Evolutionary conservation across 1,139 yeast species (phyloP), one percentile per base, ranked within the genome.

Genomic region (Kluyveromyces sp.): DNA sequence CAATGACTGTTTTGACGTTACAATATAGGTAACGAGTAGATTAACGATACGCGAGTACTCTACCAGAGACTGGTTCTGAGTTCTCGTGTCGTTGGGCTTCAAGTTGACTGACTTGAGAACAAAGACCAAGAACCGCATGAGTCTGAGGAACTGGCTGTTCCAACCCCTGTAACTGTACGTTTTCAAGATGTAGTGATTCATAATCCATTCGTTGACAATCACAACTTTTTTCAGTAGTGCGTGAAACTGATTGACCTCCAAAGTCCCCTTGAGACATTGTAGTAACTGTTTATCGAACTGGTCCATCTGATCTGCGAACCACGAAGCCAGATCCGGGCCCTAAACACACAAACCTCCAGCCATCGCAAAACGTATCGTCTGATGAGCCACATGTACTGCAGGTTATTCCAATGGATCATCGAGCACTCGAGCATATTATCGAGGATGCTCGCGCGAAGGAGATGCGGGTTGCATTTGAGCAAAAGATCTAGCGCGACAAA

Each of bases 401-500:
- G n/a, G 30, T 41, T 41, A 15, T 7, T 4, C 39, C 39, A 41
- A 34, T 41, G 38, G 10, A 27, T 34, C 8, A 41, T 25, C n/a
- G 43, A 34, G 15, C 43, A 34, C 7, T 25, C 15, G 27, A 34
- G 28, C 43, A 41, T 41, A 28, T 41, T 35, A 29, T 34, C 35
- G 25, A 41, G 30, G 6, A 41, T 21, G 3, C 26, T 30, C 28
- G 29, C 32, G 25, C 26, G 10, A 7, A 55, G 45, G 10, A 57
- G 43, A 38, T 48, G 51, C 3, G 64, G 62, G 31, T 55, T 54
- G 4, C 53, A 46, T 40, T 46, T 46, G 7, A 61, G 33, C 37
- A 62, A 42, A 7, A 57, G 42, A 48, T 59, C 60, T 27, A 63
- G 43, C 2, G 60, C 64, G 25, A 53, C 51, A 10, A 62, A 42